A percentile compares a stretch with the other conserved stretches of the same genome.
Conservation (phyloP, 1,284 basidiomycete species). For the Pulchroboletus neoregius region DNA sequence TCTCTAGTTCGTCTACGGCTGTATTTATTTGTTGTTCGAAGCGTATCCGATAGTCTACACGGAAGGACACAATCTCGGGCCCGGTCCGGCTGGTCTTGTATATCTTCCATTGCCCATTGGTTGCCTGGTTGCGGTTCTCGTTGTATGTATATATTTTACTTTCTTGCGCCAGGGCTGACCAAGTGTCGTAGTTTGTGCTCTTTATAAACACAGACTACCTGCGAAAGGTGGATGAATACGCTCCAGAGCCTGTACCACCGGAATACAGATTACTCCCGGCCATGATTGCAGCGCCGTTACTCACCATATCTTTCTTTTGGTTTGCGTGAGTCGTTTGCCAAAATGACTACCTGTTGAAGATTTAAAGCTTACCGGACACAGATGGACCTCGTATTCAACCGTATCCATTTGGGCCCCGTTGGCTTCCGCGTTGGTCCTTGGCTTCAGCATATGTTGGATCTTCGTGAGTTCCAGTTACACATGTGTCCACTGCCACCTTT, state of each 20-base stretch:
- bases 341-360: background rate
- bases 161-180: slow-evolving; percentile 31
- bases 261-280: slow-evolving; percentile 60
- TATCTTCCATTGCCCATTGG: slow-evolving; percentile 57
- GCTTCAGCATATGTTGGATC: slow-evolving; percentile 54
- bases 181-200: slow-evolving; percentile 40
- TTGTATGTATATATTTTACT: slow-evolving; percentile 34
- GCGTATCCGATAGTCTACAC: slow-evolving; percentile 59
- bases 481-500: background rate
- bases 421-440: slow-evolving; percentile 47
- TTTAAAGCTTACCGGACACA: slow-evolving; percentile 10
- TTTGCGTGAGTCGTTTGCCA: slow-evolving; percentile 47
- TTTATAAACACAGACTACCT: slow-evolving; percentile 56
- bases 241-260: slow-evolving; percentile 57
- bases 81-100: slow-evolving; percentile 48
- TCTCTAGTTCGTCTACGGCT: slow-evolving; percentile 56
- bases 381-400: slow-evolving; percentile 53
- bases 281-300: slow-evolving; percentile 52
- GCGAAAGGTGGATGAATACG: slow-evolving; percentile 40
- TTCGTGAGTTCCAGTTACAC: slow-evolving; percentile 41
- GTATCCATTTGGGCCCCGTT: slow-evolving; percentile 59
- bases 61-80: slow-evolving; percentile 48
- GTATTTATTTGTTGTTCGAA: slow-evolving; percentile 58
- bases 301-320: slow-evolving; percentile 63
- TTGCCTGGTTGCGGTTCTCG: slow-evolving; percentile 42